Base-by-base conservation (phyloP, 148 eudicot genomes). In the Rhododendron ovatum region DNA sequence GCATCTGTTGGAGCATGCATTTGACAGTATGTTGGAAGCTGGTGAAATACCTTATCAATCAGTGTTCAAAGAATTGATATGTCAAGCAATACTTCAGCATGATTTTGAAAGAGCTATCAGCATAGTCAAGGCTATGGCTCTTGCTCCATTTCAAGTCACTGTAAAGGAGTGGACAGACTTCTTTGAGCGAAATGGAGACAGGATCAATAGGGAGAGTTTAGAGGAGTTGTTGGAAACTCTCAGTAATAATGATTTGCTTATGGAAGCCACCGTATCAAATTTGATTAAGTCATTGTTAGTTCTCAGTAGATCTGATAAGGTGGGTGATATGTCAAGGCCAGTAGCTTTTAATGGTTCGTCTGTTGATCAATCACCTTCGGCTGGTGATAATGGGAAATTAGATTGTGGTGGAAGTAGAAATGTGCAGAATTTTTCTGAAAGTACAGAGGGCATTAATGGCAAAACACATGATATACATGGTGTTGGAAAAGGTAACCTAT, bases 1-100 rank as follows among this genome's bases (percentile, higher is more conserved):
- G 89, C 88, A 93, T 92, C 85, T 95, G 86, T 85, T 96, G 92
- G 95, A 96, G 87, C 98, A 96, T 93, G 91, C 95, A 78, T 94
- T 96, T 86, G 94, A 94, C 83, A 77, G 89, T 15, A 90, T 90
- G 80, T 85, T 96, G 90, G 98, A 94, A 87, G 95, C 91, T 59
- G 98, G 95, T 86, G 93, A 94, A 89, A 91, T 96, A 82, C 99
- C 99, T 43, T 88, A 87, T 84, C 78, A 86, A 55, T 84, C 89
- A n/a, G 82, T 94, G 48, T 97, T 95, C 87, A 86, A 88, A 41
- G 98, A 97, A 92, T 92, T 95, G 92, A 85, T 93, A 78, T 92
- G 90, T 82, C 93, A 91, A 86, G 93, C 96, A 76, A 86, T 85
- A 17, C 26, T 82, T 43, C 90, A 77, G 81, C 82, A 87, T 80